A percentile compares a stretch with the other conserved stretches of the same genome.
Evolutionary conservation across 1,284 basidiomycete genomes (phyloP).

Genomic region (Malassezia japonica): DNA sequence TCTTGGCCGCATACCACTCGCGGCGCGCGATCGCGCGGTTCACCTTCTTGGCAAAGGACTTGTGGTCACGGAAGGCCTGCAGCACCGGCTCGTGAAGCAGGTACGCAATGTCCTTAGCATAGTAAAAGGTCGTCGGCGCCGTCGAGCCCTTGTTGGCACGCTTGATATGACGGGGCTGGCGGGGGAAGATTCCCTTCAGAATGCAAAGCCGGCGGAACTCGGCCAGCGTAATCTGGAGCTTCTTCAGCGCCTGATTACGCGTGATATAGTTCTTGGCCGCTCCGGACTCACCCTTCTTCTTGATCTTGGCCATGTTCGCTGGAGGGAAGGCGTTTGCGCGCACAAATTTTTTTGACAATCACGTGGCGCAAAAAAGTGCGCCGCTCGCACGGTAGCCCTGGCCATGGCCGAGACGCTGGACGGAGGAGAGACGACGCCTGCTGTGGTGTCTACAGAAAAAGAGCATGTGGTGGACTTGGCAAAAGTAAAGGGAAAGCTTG

Average conservation of each 20-base stretch:
- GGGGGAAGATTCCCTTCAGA: constrained; percentile 95
- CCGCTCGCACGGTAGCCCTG: neutral
- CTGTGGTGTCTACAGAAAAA: too few relatives aligned
- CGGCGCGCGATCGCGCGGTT: constrained; percentile 81
- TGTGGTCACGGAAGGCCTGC: constrained; percentile 91
- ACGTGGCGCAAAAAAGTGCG: constrained; percentile 6
- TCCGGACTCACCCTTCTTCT: constrained; percentile 64
- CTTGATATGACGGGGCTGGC: constrained; percentile 84
- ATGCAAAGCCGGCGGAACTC: constrained; percentile 97
- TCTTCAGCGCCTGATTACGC: constrained; percentile 59
- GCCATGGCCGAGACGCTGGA: neutral
- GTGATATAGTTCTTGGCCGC: constrained; percentile 67
- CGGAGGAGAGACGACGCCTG: too few relatives aligned
- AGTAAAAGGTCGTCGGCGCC: constrained; percentile 95
- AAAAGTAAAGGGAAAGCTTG: neutral
- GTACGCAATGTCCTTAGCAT: constrained; percentile 95
- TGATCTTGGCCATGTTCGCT: constrained; percentile 69
- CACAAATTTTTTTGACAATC: constrained; percentile 13
- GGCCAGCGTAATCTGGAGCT: constrained; percentile 84
- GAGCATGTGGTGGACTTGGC: neutral
- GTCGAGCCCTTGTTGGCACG: constrained; percentile 95
- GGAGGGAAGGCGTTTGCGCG: neutral
- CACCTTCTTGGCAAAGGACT: constrained; percentile 95
- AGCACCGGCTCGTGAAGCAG: constrained; percentile 93
- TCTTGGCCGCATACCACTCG: constrained; percentile 92